Base-by-base conservation (phyloP, 2,329 filamentous ascomycete genomes). In the Microcyclospora pomicola region DNA sequence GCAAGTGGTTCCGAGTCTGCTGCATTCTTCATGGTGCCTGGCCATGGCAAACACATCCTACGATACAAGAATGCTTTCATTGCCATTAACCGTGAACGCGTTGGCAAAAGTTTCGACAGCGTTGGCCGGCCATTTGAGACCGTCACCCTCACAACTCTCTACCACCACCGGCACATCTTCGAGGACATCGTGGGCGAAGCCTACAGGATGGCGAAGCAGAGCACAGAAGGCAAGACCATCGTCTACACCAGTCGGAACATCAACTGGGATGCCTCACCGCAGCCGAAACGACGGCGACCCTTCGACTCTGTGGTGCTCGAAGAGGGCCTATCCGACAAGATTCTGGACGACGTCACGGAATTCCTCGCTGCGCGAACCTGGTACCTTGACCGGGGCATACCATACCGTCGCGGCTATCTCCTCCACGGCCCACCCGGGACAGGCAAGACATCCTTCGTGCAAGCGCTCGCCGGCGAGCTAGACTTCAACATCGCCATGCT, bases 401-500 rank as follows among this genome's bases (percentile, higher is more conserved):
- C 88, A 0, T 95, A 95, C 53, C 75, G 87, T 13, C 70, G 87
- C 40, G 88, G 87, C 1, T 95, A 95, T 54, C 69, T 95, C 6
- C 71, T 95, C 0, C 85, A 91, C 52, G 87, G 87, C 0, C 86
- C 87, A 3, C 87, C 87, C 0, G 87, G 87, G 0, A 93, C 82
- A 31, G 92, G 85, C 28, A 96, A 93, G 66, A 95, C 82, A 43
- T 93, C 85, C 0, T 96, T 98, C 50, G 95, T 98, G 45, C 86
- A 95, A 60, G 87, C 91, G 0, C 65, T 98, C 31, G 91, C 91
- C 1, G 88, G 86, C n/a, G 79, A 91, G 53, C 63, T 95, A 40
- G 84, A 94, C 56, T 94, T 88, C 59, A 83, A 83, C 50, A 91
- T 95, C 49, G 86, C 87, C 37, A 87, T 94, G 63, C 69, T 95